phyloP scores from a whole-genome alignment of 805 yeast species.

The Ogataea sp. region DNA sequence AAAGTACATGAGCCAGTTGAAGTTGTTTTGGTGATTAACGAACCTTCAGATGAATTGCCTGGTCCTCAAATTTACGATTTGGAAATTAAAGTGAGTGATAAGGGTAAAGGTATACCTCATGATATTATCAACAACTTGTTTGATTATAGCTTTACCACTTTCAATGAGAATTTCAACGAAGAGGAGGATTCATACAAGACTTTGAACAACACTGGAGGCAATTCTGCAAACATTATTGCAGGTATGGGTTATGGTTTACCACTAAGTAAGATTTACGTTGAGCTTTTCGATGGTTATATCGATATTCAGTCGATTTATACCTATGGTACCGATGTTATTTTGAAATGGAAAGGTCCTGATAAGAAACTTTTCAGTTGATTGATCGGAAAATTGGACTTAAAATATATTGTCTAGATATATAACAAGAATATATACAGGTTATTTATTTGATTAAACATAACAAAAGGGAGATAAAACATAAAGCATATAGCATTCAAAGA shows the following conservation, averaged over 20 bases:
- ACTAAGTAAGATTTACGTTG: constrained; percentile 65
- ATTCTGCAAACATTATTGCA: constrained; percentile 53
- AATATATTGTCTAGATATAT: no score
- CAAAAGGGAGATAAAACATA: no score
- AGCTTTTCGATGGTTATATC: constrained; percentile 62
- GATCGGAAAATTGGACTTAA: no score
- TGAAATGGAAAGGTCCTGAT: constrained; percentile 34
- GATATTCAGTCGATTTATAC: constrained; percentile 67
- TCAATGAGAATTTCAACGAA: constrained; percentile 35
- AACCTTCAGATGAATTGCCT: constrained; percentile 7
- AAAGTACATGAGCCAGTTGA: constrained; percentile 36
- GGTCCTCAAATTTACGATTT: constrained; percentile 26
- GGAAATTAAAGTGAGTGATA: constrained; percentile 73
- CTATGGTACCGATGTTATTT: constrained; percentile 72
- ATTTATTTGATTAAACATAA: background rate
- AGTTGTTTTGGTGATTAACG: constrained; percentile 35
- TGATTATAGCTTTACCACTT: constrained; percentile 83
- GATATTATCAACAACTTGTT: constrained; percentile 59
- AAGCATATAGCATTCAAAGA: no score
- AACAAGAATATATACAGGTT: background rate
- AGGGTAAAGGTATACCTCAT: constrained; percentile 83
- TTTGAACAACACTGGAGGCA: constrained; percentile 53
- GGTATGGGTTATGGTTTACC: constrained; percentile 98
- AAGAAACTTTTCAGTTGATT: constrained; percentile 6
- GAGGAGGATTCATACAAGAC: constrained; percentile 56